Conservation (phyloP, 257 asterid genomes). For the Solanum sitiens region DNA sequence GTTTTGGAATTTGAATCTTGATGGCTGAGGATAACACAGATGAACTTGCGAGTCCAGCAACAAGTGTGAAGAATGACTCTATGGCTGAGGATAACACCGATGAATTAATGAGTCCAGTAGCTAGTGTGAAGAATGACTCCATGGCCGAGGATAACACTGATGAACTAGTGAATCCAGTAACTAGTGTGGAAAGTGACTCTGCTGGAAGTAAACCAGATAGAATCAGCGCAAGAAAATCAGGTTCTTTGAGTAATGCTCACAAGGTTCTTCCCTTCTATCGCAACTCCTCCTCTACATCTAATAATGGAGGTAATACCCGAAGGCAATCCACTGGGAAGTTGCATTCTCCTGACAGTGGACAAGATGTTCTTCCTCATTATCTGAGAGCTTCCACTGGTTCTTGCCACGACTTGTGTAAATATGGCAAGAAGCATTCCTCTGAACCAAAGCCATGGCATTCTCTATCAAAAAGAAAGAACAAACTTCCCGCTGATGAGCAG, state of each 20-base stretch:
- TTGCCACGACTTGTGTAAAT: slow-evolving; percentile 83
- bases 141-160: slow-evolving; percentile 32
- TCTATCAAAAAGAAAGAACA: slow-evolving; percentile 20
- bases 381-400: slow-evolving; percentile 87
- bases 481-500: slow-evolving; percentile 18
- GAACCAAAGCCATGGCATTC: slow-evolving; percentile 44
- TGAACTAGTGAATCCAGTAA: slow-evolving; percentile 12
- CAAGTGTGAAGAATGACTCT: neutral
- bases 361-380: slow-evolving; percentile 39
- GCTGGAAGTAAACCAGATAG: neutral
- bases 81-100: neutral
- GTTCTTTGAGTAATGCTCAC: slow-evolving; percentile 8
- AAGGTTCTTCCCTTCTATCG: slow-evolving; percentile 2
- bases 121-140: neutral
- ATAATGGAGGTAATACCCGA: slow-evolving; percentile 13
- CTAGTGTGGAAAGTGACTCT: slow-evolving; percentile 5
- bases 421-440: slow-evolving; percentile 33
- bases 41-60: neutral
- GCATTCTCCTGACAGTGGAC: slow-evolving; percentile 10
- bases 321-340: slow-evolving; percentile 35
- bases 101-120: neutral
- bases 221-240: slow-evolving; percentile 3
- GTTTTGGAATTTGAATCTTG: neutral
- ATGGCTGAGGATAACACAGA: neutral
- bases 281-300: slow-evolving; percentile 28